phyloP scores from a whole-genome alignment of 2,329 filamentous ascomycete genomes.

The Hawksworthiomyces lignivorus region DNA sequence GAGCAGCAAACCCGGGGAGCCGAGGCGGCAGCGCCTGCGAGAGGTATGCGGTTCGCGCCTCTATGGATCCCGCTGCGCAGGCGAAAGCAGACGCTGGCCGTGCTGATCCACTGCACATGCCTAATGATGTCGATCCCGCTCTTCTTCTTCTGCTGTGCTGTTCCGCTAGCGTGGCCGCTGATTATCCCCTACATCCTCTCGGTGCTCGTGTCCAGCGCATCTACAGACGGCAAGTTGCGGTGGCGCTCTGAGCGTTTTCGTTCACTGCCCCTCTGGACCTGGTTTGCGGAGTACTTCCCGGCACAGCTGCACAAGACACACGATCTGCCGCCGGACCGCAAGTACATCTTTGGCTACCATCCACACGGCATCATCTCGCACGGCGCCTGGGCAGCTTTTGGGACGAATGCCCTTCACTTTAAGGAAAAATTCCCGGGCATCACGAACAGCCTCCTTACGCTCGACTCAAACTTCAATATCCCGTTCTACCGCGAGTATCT shows the following conservation, averaged over 20 bases:
- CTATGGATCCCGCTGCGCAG: slow-evolving; percentile 63
- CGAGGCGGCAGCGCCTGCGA: background rate
- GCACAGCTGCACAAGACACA: slow-evolving; percentile 79
- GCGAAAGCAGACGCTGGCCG: slow-evolving; percentile 69
- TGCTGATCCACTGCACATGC: slow-evolving; percentile 64
- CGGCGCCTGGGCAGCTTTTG: slow-evolving; percentile 89
- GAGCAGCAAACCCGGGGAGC: background rate
- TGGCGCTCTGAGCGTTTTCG: slow-evolving; percentile 71
- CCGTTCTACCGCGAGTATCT: slow-evolving; percentile 93
- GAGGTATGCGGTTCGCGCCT: slow-evolving; percentile 73
- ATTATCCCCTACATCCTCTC: slow-evolving; percentile 72
- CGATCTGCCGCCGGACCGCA: slow-evolving; percentile 68
- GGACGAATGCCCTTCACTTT: slow-evolving; percentile 83
- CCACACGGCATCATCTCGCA: slow-evolving; percentile 94
- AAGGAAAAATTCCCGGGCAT: slow-evolving; percentile 85
- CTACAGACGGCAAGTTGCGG: slow-evolving; percentile 65
- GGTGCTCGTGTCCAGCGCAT: slow-evolving; percentile 70
- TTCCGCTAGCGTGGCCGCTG: slow-evolving; percentile 84
- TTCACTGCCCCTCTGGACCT: slow-evolving; percentile 68
- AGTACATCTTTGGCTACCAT: slow-evolving; percentile 96
- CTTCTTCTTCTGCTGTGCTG: slow-evolving; percentile 87
- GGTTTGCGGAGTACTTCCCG: slow-evolving; percentile 91
- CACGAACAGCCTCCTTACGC: slow-evolving; percentile 83
- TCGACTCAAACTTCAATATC: slow-evolving; percentile 93
- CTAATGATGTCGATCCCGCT: slow-evolving; percentile 64